A percentile compares a stretch with the other conserved stretches of the same genome.
These are phyloP conservation scores for Cyclotella cryptica DNA, from an alignment of 108 stramenopile genomes.

Conservation along the genomic window DNA sequence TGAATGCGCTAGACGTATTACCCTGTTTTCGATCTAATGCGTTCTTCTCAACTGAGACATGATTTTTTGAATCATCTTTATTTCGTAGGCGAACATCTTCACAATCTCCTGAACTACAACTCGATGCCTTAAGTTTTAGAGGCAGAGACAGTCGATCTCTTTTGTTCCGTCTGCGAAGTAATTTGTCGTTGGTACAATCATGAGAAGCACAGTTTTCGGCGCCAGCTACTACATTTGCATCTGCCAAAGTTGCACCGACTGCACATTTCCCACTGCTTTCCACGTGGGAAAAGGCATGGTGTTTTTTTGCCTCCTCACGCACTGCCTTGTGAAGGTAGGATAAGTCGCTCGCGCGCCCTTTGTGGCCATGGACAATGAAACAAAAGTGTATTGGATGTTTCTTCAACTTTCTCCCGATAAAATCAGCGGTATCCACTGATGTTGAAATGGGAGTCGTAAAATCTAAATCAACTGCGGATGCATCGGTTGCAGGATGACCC, in stretches of 20 bases:
- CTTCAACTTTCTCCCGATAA: background rate
- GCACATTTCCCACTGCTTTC: slow-evolving; percentile 5
- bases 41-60: background rate
- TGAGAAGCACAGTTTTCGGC: background rate
- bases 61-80: background rate
- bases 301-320: background rate
- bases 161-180: slow-evolving; percentile 20
- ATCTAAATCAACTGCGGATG: background rate
- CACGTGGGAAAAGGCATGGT: background rate
- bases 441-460: background rate
- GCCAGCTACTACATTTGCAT: background rate
- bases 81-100: background rate
- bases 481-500: no score
- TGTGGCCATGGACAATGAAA: slow-evolving; percentile 16
- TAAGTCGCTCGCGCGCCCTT: slow-evolving; percentile 5
- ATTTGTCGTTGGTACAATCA: background rate
- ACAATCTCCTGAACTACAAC: background rate
- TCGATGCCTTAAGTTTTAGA: background rate
- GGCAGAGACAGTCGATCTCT: slow-evolving; percentile 27
- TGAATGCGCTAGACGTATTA: slow-evolving; percentile 25
- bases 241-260: background rate
- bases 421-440: background rate
- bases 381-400: slow-evolving; percentile 11
- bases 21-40: background rate
- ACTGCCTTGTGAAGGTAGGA: slow-evolving; percentile 10